Evolutionary conservation across 306 rosid species (phyloP).

Genomic region (Calophaca sinica): DNA sequence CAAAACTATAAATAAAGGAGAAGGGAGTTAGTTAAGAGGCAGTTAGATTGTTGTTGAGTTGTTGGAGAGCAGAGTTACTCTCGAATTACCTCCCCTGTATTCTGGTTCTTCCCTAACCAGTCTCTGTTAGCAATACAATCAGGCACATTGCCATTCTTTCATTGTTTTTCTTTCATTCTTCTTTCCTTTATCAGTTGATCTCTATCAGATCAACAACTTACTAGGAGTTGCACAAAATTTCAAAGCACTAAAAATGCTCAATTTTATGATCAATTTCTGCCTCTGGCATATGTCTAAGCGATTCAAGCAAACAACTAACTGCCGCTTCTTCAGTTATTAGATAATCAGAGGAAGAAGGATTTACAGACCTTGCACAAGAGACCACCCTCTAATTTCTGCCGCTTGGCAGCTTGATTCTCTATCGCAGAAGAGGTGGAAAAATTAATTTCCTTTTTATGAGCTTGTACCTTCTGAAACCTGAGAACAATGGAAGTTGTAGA

Average conservation of each 20-base stretch:
- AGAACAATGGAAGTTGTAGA: constrained; percentile 40
- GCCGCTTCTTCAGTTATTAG: constrained; percentile 26
- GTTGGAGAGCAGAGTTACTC: too few species aligned
- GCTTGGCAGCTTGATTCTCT: constrained; percentile 86
- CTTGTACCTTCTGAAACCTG: constrained; percentile 69
- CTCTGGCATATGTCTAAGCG: constrained; percentile 25
- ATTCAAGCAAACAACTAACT: constrained; percentile 30
- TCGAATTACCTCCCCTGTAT: too few species aligned
- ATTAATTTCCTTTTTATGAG: constrained; percentile 63
- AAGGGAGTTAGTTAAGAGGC: too few species aligned
- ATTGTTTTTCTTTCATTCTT: too few species aligned
- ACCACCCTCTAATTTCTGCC: constrained; percentile 92
- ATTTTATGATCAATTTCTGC: constrained; percentile 24
- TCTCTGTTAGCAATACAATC: too few species aligned
- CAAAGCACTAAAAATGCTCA: constrained; percentile 3
- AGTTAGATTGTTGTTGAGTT: too few species aligned
- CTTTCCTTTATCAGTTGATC: too few species aligned
- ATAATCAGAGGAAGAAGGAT: constrained; percentile 34
- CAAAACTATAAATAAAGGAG: too few species aligned
- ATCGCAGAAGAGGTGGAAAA: constrained; percentile 58
- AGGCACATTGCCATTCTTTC: too few species aligned
- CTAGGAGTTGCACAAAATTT: constrained; percentile 25
- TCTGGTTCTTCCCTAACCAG: too few species aligned
- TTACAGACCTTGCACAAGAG: constrained; percentile 71
- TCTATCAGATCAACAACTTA: constrained; percentile 17